Evolutionary conservation across 2,329 filamentous ascomycete genomes (phyloP).

Genomic region (Aspergillus glaucus): DNA sequence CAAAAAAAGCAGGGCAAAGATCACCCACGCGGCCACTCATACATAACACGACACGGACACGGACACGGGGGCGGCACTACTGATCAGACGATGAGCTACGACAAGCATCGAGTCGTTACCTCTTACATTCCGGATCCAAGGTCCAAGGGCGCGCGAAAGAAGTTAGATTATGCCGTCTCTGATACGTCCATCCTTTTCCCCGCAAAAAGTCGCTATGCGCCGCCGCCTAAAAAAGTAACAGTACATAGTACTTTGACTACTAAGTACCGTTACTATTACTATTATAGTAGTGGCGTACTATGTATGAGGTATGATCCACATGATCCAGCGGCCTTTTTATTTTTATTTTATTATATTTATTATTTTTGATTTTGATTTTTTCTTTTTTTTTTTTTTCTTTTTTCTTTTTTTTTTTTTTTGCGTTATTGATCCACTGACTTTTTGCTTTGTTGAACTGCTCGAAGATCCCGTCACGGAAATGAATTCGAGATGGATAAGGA

Average conservation of each 20-base stretch:
- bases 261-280: background rate
- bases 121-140: conserved; percentile 14
- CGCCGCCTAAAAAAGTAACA: conserved; percentile 16
- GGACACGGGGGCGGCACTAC: conserved; percentile 6
- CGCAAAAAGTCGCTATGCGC: conserved; percentile 24
- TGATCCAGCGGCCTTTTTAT: conserved; percentile 18
- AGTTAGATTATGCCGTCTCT: conserved; percentile 4
- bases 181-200: conserved; percentile 22
- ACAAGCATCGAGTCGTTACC: conserved; percentile 6
- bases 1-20: conserved; percentile 5
- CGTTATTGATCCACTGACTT: background rate
- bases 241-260: background rate
- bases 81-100: conserved; percentile 18
- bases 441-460: no score
- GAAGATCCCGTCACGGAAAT: no score
- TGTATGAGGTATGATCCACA: conserved; percentile 11
- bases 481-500: no score
- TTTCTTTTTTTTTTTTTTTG: background rate
- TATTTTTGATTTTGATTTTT: background rate
- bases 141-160: background rate
- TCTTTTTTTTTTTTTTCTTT: background rate
- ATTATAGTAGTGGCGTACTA: background rate
- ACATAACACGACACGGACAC: no score
- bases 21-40: conserved; percentile 11
- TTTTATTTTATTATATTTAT: background rate